Evolutionary conservation across 2,329 filamentous ascomycete genomes (phyloP), one percentile per base, ranked within the genome.

Genomic region (Stenocarpella maydis): DNA sequence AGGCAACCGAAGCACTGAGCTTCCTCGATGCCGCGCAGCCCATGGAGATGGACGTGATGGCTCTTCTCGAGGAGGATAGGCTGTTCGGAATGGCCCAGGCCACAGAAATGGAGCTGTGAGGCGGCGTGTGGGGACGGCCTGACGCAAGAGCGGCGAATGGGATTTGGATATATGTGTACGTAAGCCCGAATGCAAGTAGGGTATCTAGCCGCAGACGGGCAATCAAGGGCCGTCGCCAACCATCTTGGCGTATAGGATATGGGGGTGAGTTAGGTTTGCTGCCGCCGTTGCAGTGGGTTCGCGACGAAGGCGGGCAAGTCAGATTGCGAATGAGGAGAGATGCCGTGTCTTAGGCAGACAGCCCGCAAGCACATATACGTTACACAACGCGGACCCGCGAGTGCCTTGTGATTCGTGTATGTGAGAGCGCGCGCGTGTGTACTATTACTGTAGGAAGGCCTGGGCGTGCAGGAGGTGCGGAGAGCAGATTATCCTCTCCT

Each of bases 1-100:
- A 84, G 72, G 91, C 91, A 3, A 83, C 87, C 74, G 82, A 86
- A 24, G 88, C 86, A 0, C 79, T 93, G 69, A 75, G 75, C 37
- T 87, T 86, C 73, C 75, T 88, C 61, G 80, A 88, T 70, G 76
- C 81, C 66, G 75, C 52, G 19, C 65, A 73, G 21, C 77, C 79
- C 15, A 72, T 65, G 2, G 69, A 75, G 28, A 74, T 83, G 17
- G 74, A 84, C 70, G 77, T 83, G 4, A 71, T 77, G 72, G 77
- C 74, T 7, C 61, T 77, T 65, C 63, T 73, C 52, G 72, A 67
- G 31, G 74, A 72, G 43, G 73, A 76, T 12, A 68, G 71, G 54
- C 65, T 69, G 34, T 69, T 64, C 14, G 73, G 71, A 55, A 65
- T 71, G 55, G 39, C 39, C 26, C 24, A 39, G 61, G n/a, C 19